Evolutionary conservation across 805 yeast genomes (phyloP).

Genomic region (Hanseniaspora clermontiae): DNA sequence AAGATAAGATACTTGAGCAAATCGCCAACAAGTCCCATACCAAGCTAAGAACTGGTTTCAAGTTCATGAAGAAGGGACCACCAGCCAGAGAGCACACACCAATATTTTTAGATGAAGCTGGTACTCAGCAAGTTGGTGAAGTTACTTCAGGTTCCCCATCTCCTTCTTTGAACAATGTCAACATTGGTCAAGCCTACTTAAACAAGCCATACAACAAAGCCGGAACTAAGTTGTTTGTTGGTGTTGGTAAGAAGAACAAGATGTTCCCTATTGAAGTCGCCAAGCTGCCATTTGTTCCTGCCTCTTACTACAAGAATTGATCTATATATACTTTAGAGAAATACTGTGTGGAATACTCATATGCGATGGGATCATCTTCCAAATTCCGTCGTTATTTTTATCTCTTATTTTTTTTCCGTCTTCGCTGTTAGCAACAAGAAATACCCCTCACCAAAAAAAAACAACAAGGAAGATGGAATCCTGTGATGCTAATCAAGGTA

Average conservation of each 20-base stretch:
- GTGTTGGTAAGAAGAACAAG: conserved; percentile 60
- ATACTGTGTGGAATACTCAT: too few species aligned
- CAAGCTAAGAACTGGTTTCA: conserved; percentile 59
- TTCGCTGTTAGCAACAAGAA: background rate
- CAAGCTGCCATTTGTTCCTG: conserved; percentile 73
- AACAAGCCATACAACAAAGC: conserved; percentile 56
- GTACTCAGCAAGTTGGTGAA: conserved; percentile 39
- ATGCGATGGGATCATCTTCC: too few species aligned
- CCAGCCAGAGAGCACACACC: conserved; percentile 77
- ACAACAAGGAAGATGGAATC: too few species aligned
- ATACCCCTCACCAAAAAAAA: background rate
- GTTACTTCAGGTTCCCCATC: conserved; percentile 52
- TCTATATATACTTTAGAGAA: background rate
- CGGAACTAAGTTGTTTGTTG: conserved; percentile 60
- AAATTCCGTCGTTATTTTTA: background rate
- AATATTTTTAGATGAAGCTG: conserved; percentile 38
- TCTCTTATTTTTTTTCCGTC: too few species aligned
- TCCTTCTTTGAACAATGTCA: conserved; percentile 58
- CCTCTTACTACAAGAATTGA: conserved; percentile 47
- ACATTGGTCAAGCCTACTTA: conserved; percentile 85
- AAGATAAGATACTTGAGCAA: conserved; percentile 54
- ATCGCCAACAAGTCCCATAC: conserved; percentile 50
- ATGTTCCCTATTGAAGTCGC: conserved; percentile 59
- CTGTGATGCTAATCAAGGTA: too few species aligned
- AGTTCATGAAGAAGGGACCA: conserved; percentile 57